Evolutionary conservation across 2,329 filamentous ascomycete genomes (phyloP), one percentile per base, ranked within the genome.

Genomic region (Nemania serpens): DNA sequence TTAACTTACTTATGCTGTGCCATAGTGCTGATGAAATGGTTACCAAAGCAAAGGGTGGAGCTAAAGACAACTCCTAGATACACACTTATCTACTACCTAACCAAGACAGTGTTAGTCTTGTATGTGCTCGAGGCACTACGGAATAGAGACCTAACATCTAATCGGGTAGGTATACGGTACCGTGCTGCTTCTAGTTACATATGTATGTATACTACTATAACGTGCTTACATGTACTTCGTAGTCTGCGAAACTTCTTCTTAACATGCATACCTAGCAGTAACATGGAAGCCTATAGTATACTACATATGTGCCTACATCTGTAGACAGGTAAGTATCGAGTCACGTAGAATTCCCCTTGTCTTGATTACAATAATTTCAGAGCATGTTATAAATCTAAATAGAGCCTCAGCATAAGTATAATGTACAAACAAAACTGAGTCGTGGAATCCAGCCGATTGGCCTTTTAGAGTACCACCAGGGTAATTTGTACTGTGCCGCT

Each of bases 401-500:
- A n/a, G n/a, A 45, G 25, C 25, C 7, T 29, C 7, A 29, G 25
- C 37, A 43, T 15, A 39, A 39, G 36, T 13, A 39, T 3, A 12
- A 39, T 39, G 15, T n/a, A 39, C 36, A 12, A 13, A 39, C 36
- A 7, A 46, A 54, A 11, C 18, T 20, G 7, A 22, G 12, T 6
- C 48, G 43, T 29, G 54, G 58, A 61, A 63, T 3, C 33, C 17
- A 61, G 47, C 61, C 61, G 54, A 63, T 63, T 63, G 61, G 61
- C 37, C 20, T 53, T 37, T 7, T 4, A 39, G 15, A n/a, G 25
- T 39, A 15, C 36, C 37, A 34, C 25, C 41, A 12, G 48, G 17
- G 34, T 55, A 55, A 34, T 29, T 48, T 36, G 11, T 17, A 5
- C 20, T 45, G n/a, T 12, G 20, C 41, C 10, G 41, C 25, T 29